Percentiles rank a stretch among this genome's conserved stretches.
phyloP scores from a whole-genome alignment of 371 early-diverging fungal genomes.

The Umbelopsis sp. region DNA sequence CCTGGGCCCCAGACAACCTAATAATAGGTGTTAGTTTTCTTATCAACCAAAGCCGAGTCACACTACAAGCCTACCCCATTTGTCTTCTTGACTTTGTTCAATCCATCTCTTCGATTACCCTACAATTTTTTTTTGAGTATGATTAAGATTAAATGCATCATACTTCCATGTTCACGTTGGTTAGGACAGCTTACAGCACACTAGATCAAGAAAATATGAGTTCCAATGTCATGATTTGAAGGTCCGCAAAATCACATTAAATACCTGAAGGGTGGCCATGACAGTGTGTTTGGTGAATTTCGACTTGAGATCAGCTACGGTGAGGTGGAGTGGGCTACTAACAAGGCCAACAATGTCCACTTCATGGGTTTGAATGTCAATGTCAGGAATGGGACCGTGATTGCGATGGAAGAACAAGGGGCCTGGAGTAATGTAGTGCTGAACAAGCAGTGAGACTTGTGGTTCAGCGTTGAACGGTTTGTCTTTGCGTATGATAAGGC shows the following conservation, averaged over 20 bases:
- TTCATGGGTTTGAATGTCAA: slow-evolving; percentile 51
- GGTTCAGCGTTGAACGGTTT: slow-evolving; percentile 67
- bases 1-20: slow-evolving; percentile 79
- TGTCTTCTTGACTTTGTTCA: slow-evolving; percentile 74
- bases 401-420: slow-evolving; percentile 70
- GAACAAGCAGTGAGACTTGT: slow-evolving; percentile 44
- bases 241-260: neutral
- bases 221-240: neutral
- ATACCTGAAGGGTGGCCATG: slow-evolving; percentile 7
- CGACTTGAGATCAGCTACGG: neutral
- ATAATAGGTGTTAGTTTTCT: neutral
- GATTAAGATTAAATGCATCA: neutral
- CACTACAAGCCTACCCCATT: slow-evolving; percentile 56
- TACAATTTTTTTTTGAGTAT: slow-evolving; percentile 9
- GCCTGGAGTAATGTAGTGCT: slow-evolving; percentile 58
- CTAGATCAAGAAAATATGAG: slow-evolving; percentile 30
- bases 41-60: neutral
- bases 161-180: neutral
- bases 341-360: slow-evolving; percentile 37
- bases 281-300: slow-evolving; percentile 9
- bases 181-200: slow-evolving; percentile 49
- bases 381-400: slow-evolving; percentile 84
- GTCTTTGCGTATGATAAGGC: slow-evolving; percentile 47
- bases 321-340: neutral
- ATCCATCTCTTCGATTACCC: slow-evolving; percentile 85